These are phyloP conservation scores for Helianthus tuberosus DNA, from an alignment of 129 eudicot species.

Conservation along the genomic window DNA sequence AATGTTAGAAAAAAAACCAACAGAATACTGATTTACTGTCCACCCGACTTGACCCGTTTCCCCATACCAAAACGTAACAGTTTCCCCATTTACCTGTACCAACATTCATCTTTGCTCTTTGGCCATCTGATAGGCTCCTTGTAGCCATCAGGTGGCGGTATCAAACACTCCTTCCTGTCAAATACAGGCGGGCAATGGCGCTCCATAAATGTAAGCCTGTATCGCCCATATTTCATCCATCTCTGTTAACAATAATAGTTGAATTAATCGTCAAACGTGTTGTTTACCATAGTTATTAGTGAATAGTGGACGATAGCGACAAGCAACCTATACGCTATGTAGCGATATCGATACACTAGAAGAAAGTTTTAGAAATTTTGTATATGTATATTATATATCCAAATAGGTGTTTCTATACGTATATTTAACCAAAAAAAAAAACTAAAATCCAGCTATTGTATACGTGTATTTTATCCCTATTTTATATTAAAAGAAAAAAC, in stretches of 20 bases:
- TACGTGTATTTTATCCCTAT: no score
- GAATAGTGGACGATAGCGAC: background rate
- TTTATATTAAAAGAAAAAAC: no score
- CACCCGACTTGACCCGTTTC: background rate
- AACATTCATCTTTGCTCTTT: conserved; percentile 87
- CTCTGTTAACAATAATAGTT: conserved; percentile 50
- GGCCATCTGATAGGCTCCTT: conserved; percentile 97
- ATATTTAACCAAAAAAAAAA: no score
- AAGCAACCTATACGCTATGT: background rate
- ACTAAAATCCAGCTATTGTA: no score
- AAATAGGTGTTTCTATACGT: no score
- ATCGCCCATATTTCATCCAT: conserved; percentile 85
- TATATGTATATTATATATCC: no score
- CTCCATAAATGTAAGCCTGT: conserved; percentile 89
- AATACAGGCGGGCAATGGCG: conserved; percentile 91
- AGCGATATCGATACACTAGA: no score
- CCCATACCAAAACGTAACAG: background rate
- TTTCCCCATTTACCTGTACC: conserved; percentile 81
- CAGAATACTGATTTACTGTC: background rate
- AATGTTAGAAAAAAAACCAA: conserved; percentile 19
- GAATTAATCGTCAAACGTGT: background rate
- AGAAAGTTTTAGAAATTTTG: no score
- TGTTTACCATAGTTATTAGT: background rate
- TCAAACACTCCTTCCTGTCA: conserved; percentile 86
- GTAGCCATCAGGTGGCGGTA: conserved; percentile 96